Base-by-base conservation (phyloP, 2,329 filamentous ascomycete genomes). In the Domatiomyces catenatus region DNA sequence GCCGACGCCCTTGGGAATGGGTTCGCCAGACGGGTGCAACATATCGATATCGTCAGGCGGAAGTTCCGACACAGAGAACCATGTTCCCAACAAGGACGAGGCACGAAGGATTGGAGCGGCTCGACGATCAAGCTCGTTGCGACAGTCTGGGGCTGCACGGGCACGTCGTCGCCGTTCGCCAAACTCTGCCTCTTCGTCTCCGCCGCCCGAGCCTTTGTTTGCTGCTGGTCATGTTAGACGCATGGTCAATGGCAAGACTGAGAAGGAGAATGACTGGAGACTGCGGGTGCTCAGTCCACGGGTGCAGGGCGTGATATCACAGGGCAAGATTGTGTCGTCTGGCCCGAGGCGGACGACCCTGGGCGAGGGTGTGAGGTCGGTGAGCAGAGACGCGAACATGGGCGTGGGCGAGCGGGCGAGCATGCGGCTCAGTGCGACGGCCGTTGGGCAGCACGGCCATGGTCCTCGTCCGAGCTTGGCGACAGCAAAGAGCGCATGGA, bases 211-310 rank as follows among this genome's bases (percentile, higher is more conserved):
- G 52, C 67, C 69, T 6, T 71, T 81, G 64, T 83, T 84, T 64
- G 81, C 78, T 0, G 77, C 80, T 20, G 74, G 75, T 50, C 80
- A 83, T 54, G 80, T 81, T 22, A 71, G 81, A 44, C 72, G 81
- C 12, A 83, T 84, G 77, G 58, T 59, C 36, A 54, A 53, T 43
- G 76, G 80, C 42, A 79, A 75, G 61, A 75, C 71, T 46, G 75
- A 80, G 28, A 77, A 76, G 57, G 76, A 77, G 43, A 69, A 71
- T 47, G 73, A 76, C 17, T 71, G 69, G 59, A 75, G 74, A 53
- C 67, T 67, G 42, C 76, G 72, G 51, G 78, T 84, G 12, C 66
- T 84, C 47, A 80, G 77, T 57, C 81, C 81, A 24, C 71, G 79
- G 12, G 55, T 57, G 6, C 52, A 56, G 39, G 58, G 58, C 1